These are phyloP conservation scores for Ophiostoma novo-ulmi DNA, from an alignment of 2,329 filamentous ascomycete genomes.

Conservation along the genomic window DNA sequence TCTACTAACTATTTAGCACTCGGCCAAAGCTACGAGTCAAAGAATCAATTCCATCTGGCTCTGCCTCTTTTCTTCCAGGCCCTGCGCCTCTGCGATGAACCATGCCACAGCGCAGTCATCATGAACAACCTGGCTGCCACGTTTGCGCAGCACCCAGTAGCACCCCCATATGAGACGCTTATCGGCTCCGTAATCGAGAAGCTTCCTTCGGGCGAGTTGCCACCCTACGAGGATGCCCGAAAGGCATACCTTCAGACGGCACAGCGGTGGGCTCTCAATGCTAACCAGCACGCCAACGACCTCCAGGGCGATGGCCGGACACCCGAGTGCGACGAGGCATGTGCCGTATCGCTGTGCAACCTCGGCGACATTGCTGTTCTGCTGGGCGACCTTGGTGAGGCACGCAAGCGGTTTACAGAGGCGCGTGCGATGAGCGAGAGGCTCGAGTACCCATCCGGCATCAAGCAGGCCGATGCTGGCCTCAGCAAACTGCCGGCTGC, in stretches of 20 bases:
- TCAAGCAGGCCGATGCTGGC: slow-evolving; percentile 49
- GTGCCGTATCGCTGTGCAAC: slow-evolving; percentile 78
- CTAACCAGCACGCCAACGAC: slow-evolving; percentile 59
- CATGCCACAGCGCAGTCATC: slow-evolving; percentile 74
- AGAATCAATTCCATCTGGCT: slow-evolving; percentile 72
- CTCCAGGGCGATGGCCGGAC: slow-evolving; percentile 63
- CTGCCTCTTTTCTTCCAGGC: slow-evolving; percentile 84
- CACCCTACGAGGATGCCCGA: slow-evolving; percentile 41
- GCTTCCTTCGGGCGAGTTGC: not conserved
- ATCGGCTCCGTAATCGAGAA: slow-evolving; percentile 26
- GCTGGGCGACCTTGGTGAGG: slow-evolving; percentile 59
- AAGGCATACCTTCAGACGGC: slow-evolving; percentile 63
- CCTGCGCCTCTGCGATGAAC: slow-evolving; percentile 58
- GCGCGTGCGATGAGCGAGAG: slow-evolving; percentile 57
- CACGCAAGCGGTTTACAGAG: slow-evolving; percentile 63
- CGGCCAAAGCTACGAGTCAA: slow-evolving; percentile 68
- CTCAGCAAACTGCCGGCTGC: slow-evolving; percentile 31
- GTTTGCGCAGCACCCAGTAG: slow-evolving; percentile 61
- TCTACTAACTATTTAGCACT: slow-evolving; percentile 49
- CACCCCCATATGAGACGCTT: slow-evolving; percentile 34
- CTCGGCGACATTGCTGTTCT: slow-evolving; percentile 78
- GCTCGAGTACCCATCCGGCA: slow-evolving; percentile 48
- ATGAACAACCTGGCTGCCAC: slow-evolving; percentile 80
- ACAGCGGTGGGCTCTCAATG: slow-evolving; percentile 72
- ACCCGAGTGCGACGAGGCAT: slow-evolving; percentile 77